Conservation (phyloP, 345 rosid species). For the Pistacia vera region DNA sequence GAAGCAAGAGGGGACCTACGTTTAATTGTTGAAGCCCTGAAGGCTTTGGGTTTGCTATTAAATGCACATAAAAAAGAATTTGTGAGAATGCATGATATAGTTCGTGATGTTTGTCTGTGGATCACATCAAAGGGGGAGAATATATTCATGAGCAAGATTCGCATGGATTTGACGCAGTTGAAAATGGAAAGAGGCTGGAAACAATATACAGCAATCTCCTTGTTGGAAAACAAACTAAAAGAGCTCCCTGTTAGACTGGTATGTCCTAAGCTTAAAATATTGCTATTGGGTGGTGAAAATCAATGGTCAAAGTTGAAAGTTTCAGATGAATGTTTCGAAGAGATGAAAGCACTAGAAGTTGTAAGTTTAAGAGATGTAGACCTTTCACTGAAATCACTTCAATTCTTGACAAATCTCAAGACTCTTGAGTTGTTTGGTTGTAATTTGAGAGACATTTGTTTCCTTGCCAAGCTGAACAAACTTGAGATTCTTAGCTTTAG, state of each 20-base stretch:
- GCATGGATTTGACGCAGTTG: background rate
- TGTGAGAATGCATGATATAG: constrained; percentile 4
- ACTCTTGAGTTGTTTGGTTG: no score
- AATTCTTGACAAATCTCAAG: no score
- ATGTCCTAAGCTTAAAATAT: constrained; percentile 8
- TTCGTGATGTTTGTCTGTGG: background rate
- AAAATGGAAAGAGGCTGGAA: background rate
- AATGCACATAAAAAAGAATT: background rate
- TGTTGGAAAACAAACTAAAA: background rate
- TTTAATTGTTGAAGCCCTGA: background rate
- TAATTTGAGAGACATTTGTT: no score
- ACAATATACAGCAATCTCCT: background rate
- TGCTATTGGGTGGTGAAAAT: background rate
- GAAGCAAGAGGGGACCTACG: background rate
- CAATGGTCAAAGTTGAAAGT: no score
- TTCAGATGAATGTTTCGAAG: no score
- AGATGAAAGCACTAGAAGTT: no score
- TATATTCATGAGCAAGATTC: background rate
- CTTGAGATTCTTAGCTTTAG: no score
- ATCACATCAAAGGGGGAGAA: background rate
- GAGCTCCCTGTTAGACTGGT: background rate
- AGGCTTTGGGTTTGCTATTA: constrained; percentile 3
- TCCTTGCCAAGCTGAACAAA: no score
- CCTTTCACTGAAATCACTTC: no score
- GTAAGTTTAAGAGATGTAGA: no score